These are phyloP conservation scores for Phlyctochytrium planicorne DNA, from an alignment of 192 early-diverging fungal genomes.

Conservation along the genomic window DNA sequence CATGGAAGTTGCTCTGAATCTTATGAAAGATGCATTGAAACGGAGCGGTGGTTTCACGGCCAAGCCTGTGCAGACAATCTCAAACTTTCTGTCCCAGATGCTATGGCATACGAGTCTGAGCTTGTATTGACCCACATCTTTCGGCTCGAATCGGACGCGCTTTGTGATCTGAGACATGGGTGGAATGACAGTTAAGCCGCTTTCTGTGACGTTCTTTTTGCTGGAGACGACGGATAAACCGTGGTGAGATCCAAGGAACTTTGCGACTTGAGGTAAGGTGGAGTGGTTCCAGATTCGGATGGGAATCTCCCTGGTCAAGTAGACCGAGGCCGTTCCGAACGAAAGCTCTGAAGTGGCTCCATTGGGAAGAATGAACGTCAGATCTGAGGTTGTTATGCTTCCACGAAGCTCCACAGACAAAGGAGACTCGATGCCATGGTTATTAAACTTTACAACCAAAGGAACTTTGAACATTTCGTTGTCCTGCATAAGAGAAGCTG, in stretches of 20 bases:
- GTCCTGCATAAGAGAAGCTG: constrained; percentile 17
- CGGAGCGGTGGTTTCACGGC: constrained; percentile 6
- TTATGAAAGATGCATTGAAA: constrained; percentile 16
- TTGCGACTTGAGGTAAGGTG: constrained; percentile 19
- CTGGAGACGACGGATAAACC: constrained; percentile 12
- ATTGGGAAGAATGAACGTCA: constrained; percentile 13
- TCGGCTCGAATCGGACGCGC: constrained; percentile 22
- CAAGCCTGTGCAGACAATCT: constrained; percentile 18
- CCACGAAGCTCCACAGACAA: constrained; percentile 13
- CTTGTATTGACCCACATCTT: constrained; percentile 13
- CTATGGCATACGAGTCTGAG: constrained; percentile 21
- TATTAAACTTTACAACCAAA: constrained; percentile 17
- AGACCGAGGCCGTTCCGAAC: constrained; percentile 15
- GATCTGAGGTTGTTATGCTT: constrained; percentile 26
- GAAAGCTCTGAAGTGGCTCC: constrained; percentile 6
- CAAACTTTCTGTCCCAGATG: constrained; percentile 29
- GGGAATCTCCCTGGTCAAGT: constrained; percentile 18
- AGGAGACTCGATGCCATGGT: constrained; percentile 27
- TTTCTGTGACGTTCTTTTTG: constrained; percentile 2
- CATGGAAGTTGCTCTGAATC: constrained; percentile 4
- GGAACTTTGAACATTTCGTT: constrained; percentile 17
- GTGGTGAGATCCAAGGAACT: constrained; percentile 10
- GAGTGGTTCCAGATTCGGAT: constrained; percentile 27
- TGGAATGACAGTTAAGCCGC: constrained; percentile 11
- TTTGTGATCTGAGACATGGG: constrained; percentile 7